phyloP scores from a whole-genome alignment of 352 stramenopile species.

The Pythium vanterpoolii region DNA sequence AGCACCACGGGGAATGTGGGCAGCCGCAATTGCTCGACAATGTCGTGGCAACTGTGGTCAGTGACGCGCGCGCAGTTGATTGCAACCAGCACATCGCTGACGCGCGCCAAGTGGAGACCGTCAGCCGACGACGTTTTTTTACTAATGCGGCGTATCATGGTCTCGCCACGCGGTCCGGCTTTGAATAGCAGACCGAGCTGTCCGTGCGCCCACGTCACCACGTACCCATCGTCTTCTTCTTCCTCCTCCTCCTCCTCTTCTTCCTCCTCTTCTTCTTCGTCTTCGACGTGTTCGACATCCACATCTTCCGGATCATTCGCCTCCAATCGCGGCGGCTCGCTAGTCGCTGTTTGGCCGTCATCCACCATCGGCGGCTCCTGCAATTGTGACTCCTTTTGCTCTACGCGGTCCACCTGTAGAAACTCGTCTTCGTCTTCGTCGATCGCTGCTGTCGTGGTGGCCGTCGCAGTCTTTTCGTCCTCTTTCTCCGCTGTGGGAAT shows the following conservation, averaged over 20 bases:
- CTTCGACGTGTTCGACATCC: too few relatives aligned
- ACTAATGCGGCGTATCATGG: slow-evolving; percentile 72
- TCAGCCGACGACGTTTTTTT: slow-evolving; percentile 54
- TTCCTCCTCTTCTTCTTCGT: slow-evolving; percentile 6
- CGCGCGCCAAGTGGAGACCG: slow-evolving; percentile 57
- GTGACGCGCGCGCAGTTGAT: slow-evolving; percentile 58
- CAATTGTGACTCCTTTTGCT: background rate
- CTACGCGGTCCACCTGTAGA: slow-evolving; percentile 16
- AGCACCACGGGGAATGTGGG: slow-evolving; percentile 63
- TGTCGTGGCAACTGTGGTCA: slow-evolving; percentile 48
- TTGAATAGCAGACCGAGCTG: slow-evolving; percentile 78
- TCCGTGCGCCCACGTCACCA: slow-evolving; percentile 63
- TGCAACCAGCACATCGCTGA: slow-evolving; percentile 71
- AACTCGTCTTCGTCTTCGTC: slow-evolving; percentile 29
- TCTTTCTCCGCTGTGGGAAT: background rate
- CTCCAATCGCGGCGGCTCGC: background rate
- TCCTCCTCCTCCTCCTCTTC: slow-evolving; percentile 51
- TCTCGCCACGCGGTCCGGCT: slow-evolving; percentile 38
- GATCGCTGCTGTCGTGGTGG: background rate
- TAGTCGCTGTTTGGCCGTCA: too few relatives aligned
- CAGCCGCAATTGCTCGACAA: slow-evolving; percentile 63
- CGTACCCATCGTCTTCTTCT: slow-evolving; percentile 67
- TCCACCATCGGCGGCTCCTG: too few relatives aligned
- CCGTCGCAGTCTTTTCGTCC: background rate
- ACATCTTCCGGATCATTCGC: too few relatives aligned